Evolutionary conservation across 2,329 filamentous ascomycete species (phyloP), one percentile per base, ranked within the genome.

Genomic region (Colletotrichum spinosum): DNA sequence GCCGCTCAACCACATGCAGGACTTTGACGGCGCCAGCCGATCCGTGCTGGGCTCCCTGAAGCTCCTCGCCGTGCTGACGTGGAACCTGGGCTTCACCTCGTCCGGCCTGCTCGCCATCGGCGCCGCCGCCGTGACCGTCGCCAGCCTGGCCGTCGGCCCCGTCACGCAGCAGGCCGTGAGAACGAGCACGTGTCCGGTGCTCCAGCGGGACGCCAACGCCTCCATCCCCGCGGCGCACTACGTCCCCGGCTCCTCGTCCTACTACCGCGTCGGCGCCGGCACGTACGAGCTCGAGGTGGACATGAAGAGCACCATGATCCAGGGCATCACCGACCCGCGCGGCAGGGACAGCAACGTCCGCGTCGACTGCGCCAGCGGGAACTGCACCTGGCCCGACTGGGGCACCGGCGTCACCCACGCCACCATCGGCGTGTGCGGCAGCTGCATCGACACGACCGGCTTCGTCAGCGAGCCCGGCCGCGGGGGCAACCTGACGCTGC

Each of bases 1-100:
- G 13, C 71, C 73, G 0, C 61, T 77, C 7, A 67, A 68, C 48
- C 69, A 76, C 37, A 67, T 76, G 5, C 70, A 76, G 38, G 69
- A 71, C 50, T 76, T 76, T 25, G 74, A 77, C 48, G 66, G 68
- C 4, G 75, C 74, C 2, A 75, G 72, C n/a, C 70, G 75, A 5
- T 71, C 72, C 10, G 54, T 73, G 4, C 56, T 70, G 6, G 73
- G 74, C 0, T 73, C 72, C 37, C 15, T 75, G 13, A 67, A 62
- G 13, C 62, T 77, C n/a, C 53, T 75, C 11, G 13, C 1, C 2
- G 41, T 61, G 13, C 8, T 65, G 39, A 6, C 61, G 3, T 61
- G 57, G 57, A 61, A 55, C 11, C 35, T 61, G 34, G 62, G 62
- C n/a, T 62, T 65, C 45, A 39, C 57, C 2, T 55, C 50, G 8